phyloP scores from a whole-genome alignment of 2,329 filamentous ascomycete genomes.

The Chrysoporthe austroafricana region DNA sequence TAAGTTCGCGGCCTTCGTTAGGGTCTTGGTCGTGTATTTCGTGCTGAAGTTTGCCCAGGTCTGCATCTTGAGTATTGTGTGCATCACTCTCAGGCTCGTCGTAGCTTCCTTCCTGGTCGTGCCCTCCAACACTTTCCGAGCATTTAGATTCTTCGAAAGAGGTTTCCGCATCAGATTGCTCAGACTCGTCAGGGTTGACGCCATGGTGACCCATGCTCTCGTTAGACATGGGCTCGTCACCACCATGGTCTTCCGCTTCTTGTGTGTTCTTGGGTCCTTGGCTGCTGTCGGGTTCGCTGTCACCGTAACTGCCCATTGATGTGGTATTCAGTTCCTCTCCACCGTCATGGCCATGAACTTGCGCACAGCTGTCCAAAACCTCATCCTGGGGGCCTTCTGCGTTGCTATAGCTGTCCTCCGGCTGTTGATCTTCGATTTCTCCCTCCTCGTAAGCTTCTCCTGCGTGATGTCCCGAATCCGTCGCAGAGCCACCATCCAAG shows the following conservation, averaged over 20 bases:
- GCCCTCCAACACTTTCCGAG: neutral
- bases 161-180: neutral
- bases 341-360: too few species aligned
- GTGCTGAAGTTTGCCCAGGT: neutral
- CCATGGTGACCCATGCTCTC: neutral
- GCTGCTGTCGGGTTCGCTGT: too few species aligned
- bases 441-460: neutral
- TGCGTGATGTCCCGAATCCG: neutral
- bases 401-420: neutral
- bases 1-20: neutral
- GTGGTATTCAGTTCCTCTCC: too few species aligned
- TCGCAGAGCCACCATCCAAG: neutral
- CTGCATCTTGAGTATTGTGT: neutral
- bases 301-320: too few species aligned
- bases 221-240: neutral
- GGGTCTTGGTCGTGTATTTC: neutral
- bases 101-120: neutral
- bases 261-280: too few species aligned
- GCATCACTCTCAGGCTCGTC: neutral
- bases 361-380: neutral
- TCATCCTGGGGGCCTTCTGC: neutral
- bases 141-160: neutral
- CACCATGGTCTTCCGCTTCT: too few species aligned
- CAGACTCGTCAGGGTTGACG: neutral
- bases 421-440: neutral